Evolutionary conservation across 192 early-diverging fungal species (phyloP).

Genomic region (Chytriomyces hyalinus): DNA sequence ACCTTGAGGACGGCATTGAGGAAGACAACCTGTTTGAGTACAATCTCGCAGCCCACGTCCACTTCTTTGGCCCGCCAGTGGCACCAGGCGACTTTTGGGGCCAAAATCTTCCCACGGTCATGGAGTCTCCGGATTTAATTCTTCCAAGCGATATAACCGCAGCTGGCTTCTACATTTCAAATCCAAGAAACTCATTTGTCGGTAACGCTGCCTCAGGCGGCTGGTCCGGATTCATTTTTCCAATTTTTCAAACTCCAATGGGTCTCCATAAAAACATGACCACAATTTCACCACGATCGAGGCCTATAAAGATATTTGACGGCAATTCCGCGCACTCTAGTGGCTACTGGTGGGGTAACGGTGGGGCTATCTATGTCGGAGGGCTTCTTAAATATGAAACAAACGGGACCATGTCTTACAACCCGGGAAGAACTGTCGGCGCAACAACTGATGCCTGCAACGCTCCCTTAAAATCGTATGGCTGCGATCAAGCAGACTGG

Average conservation of each 20-base stretch:
- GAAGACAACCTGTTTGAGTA: constrained; percentile 33
- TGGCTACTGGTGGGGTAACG: constrained; percentile 37
- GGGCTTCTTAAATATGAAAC: constrained; percentile 22
- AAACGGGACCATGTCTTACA: constrained; percentile 28
- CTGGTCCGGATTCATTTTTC: constrained; percentile 39
- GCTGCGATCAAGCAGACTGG: neutral
- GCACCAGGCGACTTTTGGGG: constrained; percentile 19
- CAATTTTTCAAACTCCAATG: constrained; percentile 16
- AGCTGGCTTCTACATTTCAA: constrained; percentile 32
- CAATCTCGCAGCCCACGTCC: constrained; percentile 35
- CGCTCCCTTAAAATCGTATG: neutral
- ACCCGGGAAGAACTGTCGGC: constrained; percentile 20
- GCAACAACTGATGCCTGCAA: neutral
- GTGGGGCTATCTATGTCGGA: constrained; percentile 36
- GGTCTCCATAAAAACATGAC: constrained; percentile 8
- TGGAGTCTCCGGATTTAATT: constrained; percentile 29
- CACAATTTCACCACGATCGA: constrained; percentile 23
- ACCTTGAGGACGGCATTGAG: constrained; percentile 39
- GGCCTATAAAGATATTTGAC: constrained; percentile 36
- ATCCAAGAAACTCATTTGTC: constrained; percentile 36
- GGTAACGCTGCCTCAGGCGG: constrained; percentile 43
- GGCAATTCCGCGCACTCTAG: constrained; percentile 42
- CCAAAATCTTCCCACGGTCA: constrained; percentile 1
- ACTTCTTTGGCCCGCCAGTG: constrained; percentile 29
- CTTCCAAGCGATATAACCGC: constrained; percentile 39